These are phyloP conservation scores for Mortierella sp. DNA, from an alignment of 371 early-diverging fungal genomes.

Conservation along the genomic window DNA sequence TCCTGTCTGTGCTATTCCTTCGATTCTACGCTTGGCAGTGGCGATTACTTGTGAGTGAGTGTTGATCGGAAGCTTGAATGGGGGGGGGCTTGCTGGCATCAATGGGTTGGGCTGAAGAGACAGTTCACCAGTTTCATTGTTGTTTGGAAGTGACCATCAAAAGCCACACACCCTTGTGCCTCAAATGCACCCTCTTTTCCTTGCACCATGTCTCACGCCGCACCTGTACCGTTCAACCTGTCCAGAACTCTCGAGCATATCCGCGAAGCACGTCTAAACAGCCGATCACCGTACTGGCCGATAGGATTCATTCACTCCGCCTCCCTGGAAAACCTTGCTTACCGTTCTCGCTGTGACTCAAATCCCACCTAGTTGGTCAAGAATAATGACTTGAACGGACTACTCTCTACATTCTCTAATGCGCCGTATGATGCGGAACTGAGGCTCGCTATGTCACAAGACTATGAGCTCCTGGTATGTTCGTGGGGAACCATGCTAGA, in stretches of 20 bases:
- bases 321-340: no score
- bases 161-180: no score
- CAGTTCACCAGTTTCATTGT: no score
- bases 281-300: no score
- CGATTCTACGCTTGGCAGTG: no score
- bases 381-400: not conserved
- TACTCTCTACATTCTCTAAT: slow-evolving; percentile 1
- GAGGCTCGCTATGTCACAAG: slow-evolving; percentile 2
- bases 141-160: no score
- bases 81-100: no score
- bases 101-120: no score
- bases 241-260: not conserved
- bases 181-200: not conserved
- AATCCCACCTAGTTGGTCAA: not conserved
- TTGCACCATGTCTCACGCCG: not conserved
- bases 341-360: not conserved
- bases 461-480: slow-evolving; percentile 1
- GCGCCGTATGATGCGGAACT: not conserved
- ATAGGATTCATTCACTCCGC: no score
- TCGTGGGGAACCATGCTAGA: not conserved
- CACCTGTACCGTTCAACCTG: not conserved
- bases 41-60: no score
- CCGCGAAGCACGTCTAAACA: not conserved
- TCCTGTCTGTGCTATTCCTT: no score
- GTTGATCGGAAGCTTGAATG: no score